A percentile compares a stretch with the other conserved stretches of the same genome.
Conservation (phyloP, 345 rosid species). For the Brassica napus region DNA sequence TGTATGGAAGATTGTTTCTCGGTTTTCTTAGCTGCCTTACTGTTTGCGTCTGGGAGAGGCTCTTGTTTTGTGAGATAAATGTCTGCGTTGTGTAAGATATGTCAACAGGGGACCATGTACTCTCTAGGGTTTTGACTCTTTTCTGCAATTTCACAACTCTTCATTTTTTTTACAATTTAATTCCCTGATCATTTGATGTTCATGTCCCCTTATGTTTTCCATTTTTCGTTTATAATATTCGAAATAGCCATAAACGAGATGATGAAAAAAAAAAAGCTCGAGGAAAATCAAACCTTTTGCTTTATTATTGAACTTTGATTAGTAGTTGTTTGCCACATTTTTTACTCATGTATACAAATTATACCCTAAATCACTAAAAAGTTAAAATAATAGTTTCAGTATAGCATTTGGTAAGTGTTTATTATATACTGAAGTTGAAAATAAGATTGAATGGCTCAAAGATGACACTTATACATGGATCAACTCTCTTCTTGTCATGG, state of each 20-base stretch:
- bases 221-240: not conserved
- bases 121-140: slow-evolving; percentile 21
- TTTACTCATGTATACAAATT: not conserved
- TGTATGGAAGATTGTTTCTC: not conserved
- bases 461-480: slow-evolving; percentile 13
- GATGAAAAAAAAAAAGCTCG: not conserved
- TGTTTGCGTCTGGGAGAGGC: slow-evolving; percentile 29
- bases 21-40: not conserved
- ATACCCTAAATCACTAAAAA: not conserved
- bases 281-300: not conserved
- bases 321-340: not conserved
- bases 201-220: not conserved
- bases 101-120: slow-evolving; percentile 2
- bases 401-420: not conserved
- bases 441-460: slow-evolving; percentile 15
- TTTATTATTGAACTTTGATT: not conserved
- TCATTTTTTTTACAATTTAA: not conserved
- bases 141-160: not conserved
- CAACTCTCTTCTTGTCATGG: slow-evolving; percentile 4
- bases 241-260: not conserved
- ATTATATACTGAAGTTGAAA: slow-evolving; percentile 15
- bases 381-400: not conserved
- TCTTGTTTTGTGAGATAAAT: not conserved
- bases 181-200: not conserved
- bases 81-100: not conserved